Base-by-base conservation (phyloP, 768 basidiomycete genomes). In the Trametes punicea region DNA sequence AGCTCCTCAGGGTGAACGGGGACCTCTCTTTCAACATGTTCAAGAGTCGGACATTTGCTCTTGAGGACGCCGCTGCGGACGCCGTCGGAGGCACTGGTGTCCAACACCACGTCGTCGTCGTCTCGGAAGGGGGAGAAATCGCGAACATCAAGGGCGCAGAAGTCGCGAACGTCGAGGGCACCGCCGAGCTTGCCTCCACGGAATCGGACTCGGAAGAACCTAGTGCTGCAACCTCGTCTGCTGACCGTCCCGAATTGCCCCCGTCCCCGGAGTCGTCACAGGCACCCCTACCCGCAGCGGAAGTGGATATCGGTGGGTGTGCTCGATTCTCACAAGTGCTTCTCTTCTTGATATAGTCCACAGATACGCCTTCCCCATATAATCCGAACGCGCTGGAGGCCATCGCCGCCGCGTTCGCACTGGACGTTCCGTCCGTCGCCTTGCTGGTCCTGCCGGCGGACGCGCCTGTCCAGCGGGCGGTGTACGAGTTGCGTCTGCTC, bases 351-450 rank as follows among this genome's bases (percentile, higher is more conserved):
- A 46, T 46, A 8, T 20, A 31, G 29, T 38, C 27, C 30, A 26
- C 34, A 45, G 56, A 50, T 31, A 77, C 74, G 2, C 70, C 76
- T 34, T 80, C 84, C 33, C 79, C 81, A 15, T 79, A 86, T 60
- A 79, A 82, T 63, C 75, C 78, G 6, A 73, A 75, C 57, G 70
- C 76, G 29, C 64, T 90, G 61, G 89, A 91, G 65, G 84, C 84
- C 2, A 76, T 91, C 45, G 88, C 85, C 5, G 78, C 81, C 9
- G 75, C 77, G 4, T 86, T 91, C 66, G 89, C 88, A 16, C 66
- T 89, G 18, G 87, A 89, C 51, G 89, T 91, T 20, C 84, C 87
- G 34, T 75, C 77, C 36, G 64, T 81, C 11, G 89, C 81, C 18
- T 72, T 91, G 16, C 73, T 91, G n/a, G 83, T 89, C 16, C 66